Conservation (phyloP, 2,329 filamentous ascomycete genomes). For the Colletotrichum simmondsii region DNA sequence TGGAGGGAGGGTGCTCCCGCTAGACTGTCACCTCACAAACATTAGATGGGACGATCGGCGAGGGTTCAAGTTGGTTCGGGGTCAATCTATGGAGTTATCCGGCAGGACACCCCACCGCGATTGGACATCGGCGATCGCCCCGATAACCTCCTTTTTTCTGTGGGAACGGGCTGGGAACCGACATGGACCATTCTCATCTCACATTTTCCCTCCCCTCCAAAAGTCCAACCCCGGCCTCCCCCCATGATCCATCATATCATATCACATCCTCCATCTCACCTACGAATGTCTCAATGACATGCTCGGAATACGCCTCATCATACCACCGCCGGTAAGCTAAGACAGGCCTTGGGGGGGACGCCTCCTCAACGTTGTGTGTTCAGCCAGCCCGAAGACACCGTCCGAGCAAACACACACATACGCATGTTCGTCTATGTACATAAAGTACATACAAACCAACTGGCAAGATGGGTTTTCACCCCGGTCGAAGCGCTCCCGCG, state of each 20-base stretch:
- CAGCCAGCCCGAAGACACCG: neutral
- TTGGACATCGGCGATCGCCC: neutral
- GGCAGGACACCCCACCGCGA: neutral
- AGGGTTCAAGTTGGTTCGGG: neutral
- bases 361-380: conserved; percentile 14
- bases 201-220: too few species aligned
- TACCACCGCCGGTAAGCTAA: neutral
- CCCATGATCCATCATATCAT: neutral
- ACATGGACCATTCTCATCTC: neutral
- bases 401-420: neutral
- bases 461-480: neutral
- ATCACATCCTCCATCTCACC: neutral
- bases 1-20: neutral
- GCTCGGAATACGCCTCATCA: neutral
- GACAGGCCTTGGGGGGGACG: neutral
- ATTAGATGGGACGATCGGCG: neutral
- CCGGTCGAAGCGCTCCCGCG: neutral
- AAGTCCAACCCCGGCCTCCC: too few species aligned
- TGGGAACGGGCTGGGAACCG: neutral
- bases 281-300: neutral
- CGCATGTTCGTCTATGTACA: neutral
- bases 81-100: neutral
- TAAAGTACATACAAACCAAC: conserved; percentile 1
- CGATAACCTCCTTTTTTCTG: neutral
- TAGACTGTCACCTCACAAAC: neutral